phyloP scores from a whole-genome alignment of 2,329 filamentous ascomycete species.

The Coniochaeta sp. region DNA sequence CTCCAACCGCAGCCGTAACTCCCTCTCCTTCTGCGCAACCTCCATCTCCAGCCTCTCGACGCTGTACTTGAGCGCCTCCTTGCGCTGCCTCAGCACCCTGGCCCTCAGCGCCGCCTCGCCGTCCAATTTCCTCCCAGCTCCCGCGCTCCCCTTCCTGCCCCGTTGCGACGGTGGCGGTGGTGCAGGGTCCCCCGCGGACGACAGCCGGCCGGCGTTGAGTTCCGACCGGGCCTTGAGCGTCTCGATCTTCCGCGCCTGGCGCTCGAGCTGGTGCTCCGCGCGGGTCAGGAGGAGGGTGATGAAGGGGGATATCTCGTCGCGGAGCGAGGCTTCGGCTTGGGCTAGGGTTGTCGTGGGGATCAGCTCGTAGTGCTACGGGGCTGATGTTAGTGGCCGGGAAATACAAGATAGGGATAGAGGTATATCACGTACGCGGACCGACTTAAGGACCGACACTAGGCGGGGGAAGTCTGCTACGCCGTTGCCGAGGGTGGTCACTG shows the following conservation, averaged over 20 bases:
- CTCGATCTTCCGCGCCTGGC: conserved; percentile 75
- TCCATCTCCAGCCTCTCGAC: conserved; percentile 82
- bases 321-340: conserved; percentile 73
- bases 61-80: conserved; percentile 78
- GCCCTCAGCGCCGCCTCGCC: conserved; percentile 37
- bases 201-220: conserved; percentile 65
- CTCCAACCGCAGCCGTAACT: conserved; percentile 37
- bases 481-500: conserved; percentile 46
- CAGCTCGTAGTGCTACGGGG: conserved; percentile 75
- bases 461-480: conserved; percentile 53
- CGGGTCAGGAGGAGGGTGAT: conserved; percentile 71
- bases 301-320: conserved; percentile 85
- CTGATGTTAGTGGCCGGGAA: too few species aligned
- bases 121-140: conserved; percentile 9
- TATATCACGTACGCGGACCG: conserved; percentile 41
- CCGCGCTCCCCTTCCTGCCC: background rate
- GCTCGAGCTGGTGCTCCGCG: conserved; percentile 76
- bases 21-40: conserved; percentile 65
- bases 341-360: conserved; percentile 78
- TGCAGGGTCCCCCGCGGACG: conserved; percentile 13
- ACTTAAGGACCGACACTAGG: conserved; percentile 47
- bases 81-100: conserved; percentile 65
- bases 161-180: background rate
- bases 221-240: conserved; percentile 76
- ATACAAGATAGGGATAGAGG: background rate